Evolutionary conservation across 1,139 yeast species (phyloP), one percentile per base, ranked within the genome.

Genomic region (Scheffersomyces stambukii): DNA sequence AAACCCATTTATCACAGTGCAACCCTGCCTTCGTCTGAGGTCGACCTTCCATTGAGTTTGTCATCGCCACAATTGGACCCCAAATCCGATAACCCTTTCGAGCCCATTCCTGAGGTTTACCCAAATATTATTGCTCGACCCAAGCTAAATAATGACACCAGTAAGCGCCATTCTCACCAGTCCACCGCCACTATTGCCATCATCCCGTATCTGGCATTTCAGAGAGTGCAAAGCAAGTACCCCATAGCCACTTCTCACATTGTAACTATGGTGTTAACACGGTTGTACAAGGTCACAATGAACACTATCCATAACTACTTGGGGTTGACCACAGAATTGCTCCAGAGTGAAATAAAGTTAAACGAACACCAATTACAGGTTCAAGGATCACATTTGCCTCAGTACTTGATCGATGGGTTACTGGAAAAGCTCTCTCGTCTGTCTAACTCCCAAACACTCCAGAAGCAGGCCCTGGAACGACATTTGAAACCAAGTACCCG

Each of bases 181-280:
- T 16, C 11, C 8, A 8, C 21, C 3, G 29, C 36, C 14, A 89
- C 97, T 0, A 80, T 91, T 33, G 96, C 97, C 1, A 82, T 91
- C 22, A 88, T 91, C 10, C 98, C 98, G 0, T 76, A 80, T 2
- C 77, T 76, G 35, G 86, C 97, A 0, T 91, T 91, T 45, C 71
- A 75, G 32, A 64, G 83, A 33, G 71, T 91, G 25, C 82, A 85
- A 9, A 50, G 64, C 21, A 84, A 80, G 43, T 85, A 80, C 48
- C 97, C 98, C 6, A 77, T 83, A 41, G 85, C 96, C 0, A 81
- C 96, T 0, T 84, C 96, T 0, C 96, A 89, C 52, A 89, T 91
- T 25, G 93, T 91, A 6, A 95, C 94, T 41, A 88, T 91, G 75
- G 86, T 91, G 11, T 63, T 89, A 38, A 81, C 95, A 1, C 72